A percentile compares a stretch with the other conserved stretches of the same genome.
These are phyloP conservation scores for Fusarium sp. DNA, from an alignment of 2,329 filamentous ascomycete species.

Conservation along the genomic window DNA sequence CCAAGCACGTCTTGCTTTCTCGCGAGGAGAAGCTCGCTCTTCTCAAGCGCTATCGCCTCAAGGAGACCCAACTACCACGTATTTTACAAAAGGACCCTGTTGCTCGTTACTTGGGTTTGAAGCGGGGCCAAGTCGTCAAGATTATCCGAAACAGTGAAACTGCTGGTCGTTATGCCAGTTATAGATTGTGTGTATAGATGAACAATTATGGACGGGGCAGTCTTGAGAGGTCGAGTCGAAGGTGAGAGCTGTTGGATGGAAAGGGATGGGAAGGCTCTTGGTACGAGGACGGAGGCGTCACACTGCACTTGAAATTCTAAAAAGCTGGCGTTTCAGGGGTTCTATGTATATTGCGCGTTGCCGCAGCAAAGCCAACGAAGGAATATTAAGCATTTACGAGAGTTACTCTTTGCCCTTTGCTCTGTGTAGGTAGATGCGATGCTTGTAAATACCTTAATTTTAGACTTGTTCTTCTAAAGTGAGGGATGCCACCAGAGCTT, in stretches of 20 bases:
- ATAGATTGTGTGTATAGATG: constrained; percentile 73
- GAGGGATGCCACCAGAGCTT: not conserved
- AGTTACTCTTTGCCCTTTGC: not conserved
- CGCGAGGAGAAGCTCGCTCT: constrained; percentile 88
- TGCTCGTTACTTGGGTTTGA: constrained; percentile 88
- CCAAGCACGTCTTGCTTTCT: constrained; percentile 90
- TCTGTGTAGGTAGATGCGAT: not conserved
- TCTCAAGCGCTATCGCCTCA: constrained; percentile 89
- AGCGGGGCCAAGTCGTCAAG: constrained; percentile 95
- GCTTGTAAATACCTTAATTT: not conserved
- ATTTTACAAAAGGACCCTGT: constrained; percentile 94
- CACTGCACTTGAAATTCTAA: constrained; percentile 45
- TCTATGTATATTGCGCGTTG: constrained; percentile 44
- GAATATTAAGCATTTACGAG: constrained; percentile 23
- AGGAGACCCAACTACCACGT: constrained; percentile 95
- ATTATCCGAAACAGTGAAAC: constrained; percentile 97
- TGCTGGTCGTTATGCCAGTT: constrained; percentile 95
- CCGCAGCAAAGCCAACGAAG: constrained; percentile 41
- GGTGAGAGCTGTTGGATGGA: constrained; percentile 18
- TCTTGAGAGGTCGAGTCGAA: not conserved
- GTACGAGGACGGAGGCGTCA: constrained; percentile 44
- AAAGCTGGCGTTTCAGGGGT: constrained; percentile 47
- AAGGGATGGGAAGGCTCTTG: constrained; percentile 27
- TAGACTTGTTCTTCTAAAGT: not conserved
- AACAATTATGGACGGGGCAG: not conserved